A percentile compares a stretch with the other conserved stretches of the same genome.
Conservation (phyloP, 2,329 filamentous ascomycete species). For the Fusarium sp. region DNA sequence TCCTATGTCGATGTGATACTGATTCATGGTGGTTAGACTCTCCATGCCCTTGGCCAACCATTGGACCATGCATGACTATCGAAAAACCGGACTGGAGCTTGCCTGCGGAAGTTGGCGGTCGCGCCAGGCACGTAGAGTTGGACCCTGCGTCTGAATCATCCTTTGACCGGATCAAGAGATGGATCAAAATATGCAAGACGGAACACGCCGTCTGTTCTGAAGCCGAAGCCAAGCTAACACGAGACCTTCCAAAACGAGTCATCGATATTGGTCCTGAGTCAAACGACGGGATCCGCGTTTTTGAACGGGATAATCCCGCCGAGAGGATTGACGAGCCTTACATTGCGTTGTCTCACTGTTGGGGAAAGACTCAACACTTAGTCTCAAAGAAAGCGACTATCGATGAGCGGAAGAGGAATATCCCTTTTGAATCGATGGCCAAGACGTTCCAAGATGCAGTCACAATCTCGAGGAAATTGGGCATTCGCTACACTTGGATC, state of each 20-base stretch:
- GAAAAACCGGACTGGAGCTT: slow-evolving; percentile 19
- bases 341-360: slow-evolving; percentile 41
- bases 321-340: slow-evolving; percentile 21
- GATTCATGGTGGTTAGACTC: not conserved
- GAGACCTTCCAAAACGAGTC: slow-evolving; percentile 35
- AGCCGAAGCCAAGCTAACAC: slow-evolving; percentile 4
- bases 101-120: slow-evolving; percentile 15
- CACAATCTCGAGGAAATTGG: slow-evolving; percentile 28
- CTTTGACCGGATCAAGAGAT: slow-evolving; percentile 28
- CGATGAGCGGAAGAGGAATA: slow-evolving; percentile 31
- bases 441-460: slow-evolving; percentile 39
- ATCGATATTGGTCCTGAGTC: slow-evolving; percentile 29
- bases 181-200: slow-evolving; percentile 31
- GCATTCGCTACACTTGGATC: slow-evolving; percentile 44
- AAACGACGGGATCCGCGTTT: slow-evolving; percentile 32
- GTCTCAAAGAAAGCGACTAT: slow-evolving; percentile 21
- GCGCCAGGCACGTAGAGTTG: slow-evolving; percentile 22
- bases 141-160: slow-evolving; percentile 21
- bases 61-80: slow-evolving; percentile 26
- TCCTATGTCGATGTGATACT: not conserved
- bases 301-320: slow-evolving; percentile 21
- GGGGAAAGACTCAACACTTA: slow-evolving; percentile 32
- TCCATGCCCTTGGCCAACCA: slow-evolving; percentile 33
- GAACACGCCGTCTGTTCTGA: slow-evolving; percentile 29
- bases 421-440: slow-evolving; percentile 25